phyloP scores from a whole-genome alignment of 345 rosid genomes.

The Hibiscus mutabilis region DNA sequence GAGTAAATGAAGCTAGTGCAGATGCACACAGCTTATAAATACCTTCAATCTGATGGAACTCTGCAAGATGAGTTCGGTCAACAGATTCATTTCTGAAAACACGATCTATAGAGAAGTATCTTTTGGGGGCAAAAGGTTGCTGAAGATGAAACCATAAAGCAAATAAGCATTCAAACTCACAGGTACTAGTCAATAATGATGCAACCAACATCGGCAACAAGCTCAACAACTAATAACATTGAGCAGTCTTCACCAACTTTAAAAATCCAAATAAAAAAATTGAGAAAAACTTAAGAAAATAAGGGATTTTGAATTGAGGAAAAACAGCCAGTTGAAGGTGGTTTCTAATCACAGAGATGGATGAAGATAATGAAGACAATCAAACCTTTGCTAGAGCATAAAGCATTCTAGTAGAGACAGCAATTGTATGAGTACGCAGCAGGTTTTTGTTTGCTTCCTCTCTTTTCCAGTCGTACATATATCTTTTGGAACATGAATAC shows the following conservation, averaged over 20 bases:
- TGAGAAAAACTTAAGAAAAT: background rate
- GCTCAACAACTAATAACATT: background rate
- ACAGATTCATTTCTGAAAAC: constrained; percentile 99
- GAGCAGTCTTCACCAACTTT: background rate
- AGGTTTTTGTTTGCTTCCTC: constrained; percentile 95
- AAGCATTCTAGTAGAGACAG: constrained; percentile 89
- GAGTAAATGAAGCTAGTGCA: background rate
- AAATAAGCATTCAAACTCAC: background rate
- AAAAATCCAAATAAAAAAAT: background rate
- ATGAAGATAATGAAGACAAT: constrained; percentile 4
- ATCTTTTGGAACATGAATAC: constrained; percentile 32
- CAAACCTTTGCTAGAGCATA: constrained; percentile 78
- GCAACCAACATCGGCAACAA: background rate
- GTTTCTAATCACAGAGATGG: background rate
- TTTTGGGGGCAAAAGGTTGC: constrained; percentile 72
- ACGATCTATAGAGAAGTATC: constrained; percentile 90
- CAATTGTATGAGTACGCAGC: constrained; percentile 91
- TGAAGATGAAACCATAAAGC: constrained; percentile 15
- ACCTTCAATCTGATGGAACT: constrained; percentile 99
- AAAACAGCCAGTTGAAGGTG: background rate
- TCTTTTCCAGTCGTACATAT: constrained; percentile 89
- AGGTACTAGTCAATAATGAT: background rate
- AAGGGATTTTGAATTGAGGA: background rate
- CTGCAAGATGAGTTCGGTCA: constrained; percentile 93
- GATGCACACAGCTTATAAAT: constrained; percentile 5